phyloP scores from a whole-genome alignment of 768 basidiomycete species.

The Pulveroboletus sp. region DNA sequence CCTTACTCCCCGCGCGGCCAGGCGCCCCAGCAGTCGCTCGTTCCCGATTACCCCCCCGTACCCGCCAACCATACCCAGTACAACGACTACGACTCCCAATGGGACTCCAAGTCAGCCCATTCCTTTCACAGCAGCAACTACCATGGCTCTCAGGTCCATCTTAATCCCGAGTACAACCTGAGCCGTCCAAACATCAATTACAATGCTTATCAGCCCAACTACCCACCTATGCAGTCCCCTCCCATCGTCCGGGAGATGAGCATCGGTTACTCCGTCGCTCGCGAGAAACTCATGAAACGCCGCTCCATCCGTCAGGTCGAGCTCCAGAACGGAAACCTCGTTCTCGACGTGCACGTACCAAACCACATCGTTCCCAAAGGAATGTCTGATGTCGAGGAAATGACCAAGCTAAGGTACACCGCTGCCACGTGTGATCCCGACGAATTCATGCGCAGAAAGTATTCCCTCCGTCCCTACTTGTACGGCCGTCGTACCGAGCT shows the following conservation, averaged over 20 bases:
- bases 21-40: slow-evolving; percentile 29
- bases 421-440: slow-evolving; percentile 90
- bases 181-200: slow-evolving; percentile 46
- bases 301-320: slow-evolving; percentile 77
- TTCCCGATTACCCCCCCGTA: slow-evolving; percentile 37
- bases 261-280: slow-evolving; percentile 62
- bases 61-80: slow-evolving; percentile 37
- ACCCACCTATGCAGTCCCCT: slow-evolving; percentile 58
- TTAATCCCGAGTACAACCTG: slow-evolving; percentile 62
- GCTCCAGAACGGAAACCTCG: slow-evolving; percentile 79
- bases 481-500: slow-evolving; percentile 83
- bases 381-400: slow-evolving; percentile 63
- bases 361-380: slow-evolving; percentile 72
- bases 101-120: slow-evolving; percentile 53
- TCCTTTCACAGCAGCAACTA: slow-evolving; percentile 55
- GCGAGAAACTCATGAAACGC: slow-evolving; percentile 81
- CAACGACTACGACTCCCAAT: slow-evolving; percentile 42
- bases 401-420: slow-evolving; percentile 84
- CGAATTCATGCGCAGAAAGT: slow-evolving; percentile 75
- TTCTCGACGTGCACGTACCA: slow-evolving; percentile 81
- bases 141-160: slow-evolving; percentile 70
- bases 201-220: slow-evolving; percentile 41
- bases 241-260: slow-evolving; percentile 46
- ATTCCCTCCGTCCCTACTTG: slow-evolving; percentile 77
- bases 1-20: slow-evolving; percentile 41